Conservation (phyloP, 139 green algal genomes). For the Chlorella sp. region DNA sequence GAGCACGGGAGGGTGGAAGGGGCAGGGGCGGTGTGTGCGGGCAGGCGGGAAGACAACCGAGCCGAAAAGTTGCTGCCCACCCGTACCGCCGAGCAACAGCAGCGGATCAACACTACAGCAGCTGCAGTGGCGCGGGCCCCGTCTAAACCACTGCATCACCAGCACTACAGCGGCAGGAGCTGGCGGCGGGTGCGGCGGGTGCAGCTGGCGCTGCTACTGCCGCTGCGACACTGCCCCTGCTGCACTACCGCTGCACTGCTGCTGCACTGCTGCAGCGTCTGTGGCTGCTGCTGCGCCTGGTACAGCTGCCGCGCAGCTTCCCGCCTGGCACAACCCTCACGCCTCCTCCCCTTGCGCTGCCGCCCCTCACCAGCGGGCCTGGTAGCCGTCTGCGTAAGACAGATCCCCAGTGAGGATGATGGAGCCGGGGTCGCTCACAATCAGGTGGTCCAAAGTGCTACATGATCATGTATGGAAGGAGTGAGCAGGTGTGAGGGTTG, state of each 20-base stretch:
- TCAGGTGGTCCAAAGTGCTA: conserved; percentile 72
- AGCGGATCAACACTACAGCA: neutral
- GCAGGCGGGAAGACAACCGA: neutral
- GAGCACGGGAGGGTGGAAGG: neutral
- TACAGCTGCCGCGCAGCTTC: too few species aligned
- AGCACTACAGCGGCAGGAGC: neutral
- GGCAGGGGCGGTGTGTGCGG: too few species aligned
- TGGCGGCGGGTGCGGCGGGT: too few species aligned
- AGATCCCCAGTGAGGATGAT: conserved; percentile 82
- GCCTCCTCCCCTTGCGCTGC: neutral
- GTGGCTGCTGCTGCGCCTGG: neutral
- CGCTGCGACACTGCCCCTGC: neutral
- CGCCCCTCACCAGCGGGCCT: conserved; percentile 24
- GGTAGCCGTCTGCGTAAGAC: conserved; percentile 83
- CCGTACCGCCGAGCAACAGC: too few species aligned
- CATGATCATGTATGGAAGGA: neutral
- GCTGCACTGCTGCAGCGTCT: too few species aligned
- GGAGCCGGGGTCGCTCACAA: conserved; percentile 20
- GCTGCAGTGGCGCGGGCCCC: neutral
- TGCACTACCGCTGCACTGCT: neutral
- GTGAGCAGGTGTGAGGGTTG: neutral
- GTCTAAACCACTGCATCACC: neutral
- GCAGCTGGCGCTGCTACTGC: too few species aligned
- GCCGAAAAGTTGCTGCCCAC: too few species aligned
- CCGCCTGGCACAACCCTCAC: too few species aligned